Conservation (phyloP, 495 filamentous ascomycete species). For the Daldinia vernicosa region DNA sequence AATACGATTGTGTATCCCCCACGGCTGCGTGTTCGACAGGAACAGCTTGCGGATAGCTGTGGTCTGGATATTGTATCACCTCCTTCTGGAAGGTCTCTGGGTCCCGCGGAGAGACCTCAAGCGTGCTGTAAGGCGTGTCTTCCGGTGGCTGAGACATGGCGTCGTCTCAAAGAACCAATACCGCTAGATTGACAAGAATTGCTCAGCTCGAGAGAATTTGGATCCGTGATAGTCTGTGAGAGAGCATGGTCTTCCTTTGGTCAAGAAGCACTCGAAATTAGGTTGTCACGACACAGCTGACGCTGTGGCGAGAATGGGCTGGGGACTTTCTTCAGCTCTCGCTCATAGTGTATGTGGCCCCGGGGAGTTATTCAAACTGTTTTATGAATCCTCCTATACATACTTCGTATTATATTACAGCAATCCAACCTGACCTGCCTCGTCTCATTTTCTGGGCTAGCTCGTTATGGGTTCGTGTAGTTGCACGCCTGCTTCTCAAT, state of each 20-base stretch:
- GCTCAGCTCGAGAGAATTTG: slow-evolving; percentile 23
- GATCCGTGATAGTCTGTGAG: slow-evolving; percentile 3
- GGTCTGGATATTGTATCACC: slow-evolving; percentile 37
- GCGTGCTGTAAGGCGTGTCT: slow-evolving; percentile 32
- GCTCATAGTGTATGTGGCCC: not conserved
- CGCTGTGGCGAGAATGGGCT: slow-evolving; percentile 14
- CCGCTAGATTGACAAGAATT: slow-evolving; percentile 14
- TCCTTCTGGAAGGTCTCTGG: slow-evolving; percentile 37
- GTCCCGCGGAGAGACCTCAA: slow-evolving; percentile 32
- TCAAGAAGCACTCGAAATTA: slow-evolving; percentile 10
- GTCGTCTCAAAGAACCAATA: slow-evolving; percentile 23
- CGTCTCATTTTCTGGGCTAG: slow-evolving; percentile 31
- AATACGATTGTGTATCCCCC: slow-evolving; percentile 24
- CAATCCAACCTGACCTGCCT: slow-evolving; percentile 1
- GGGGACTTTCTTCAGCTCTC: slow-evolving; percentile 19
- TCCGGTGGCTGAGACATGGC: slow-evolving; percentile 26
- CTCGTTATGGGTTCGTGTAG: slow-evolving; percentile 17
- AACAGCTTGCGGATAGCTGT: slow-evolving; percentile 36
- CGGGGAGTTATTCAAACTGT: slow-evolving; percentile 12
- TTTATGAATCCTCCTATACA: slow-evolving; percentile 31
- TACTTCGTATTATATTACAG: slow-evolving; percentile 25
- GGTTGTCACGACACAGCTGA: slow-evolving; percentile 20
- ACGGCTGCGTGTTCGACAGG: slow-evolving; percentile 31
- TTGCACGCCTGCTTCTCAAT: slow-evolving; percentile 29
- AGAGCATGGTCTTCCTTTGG: slow-evolving; percentile 21